phyloP scores from a whole-genome alignment of 106 monocot genomes.

The Apostasia shenzhenica region DNA sequence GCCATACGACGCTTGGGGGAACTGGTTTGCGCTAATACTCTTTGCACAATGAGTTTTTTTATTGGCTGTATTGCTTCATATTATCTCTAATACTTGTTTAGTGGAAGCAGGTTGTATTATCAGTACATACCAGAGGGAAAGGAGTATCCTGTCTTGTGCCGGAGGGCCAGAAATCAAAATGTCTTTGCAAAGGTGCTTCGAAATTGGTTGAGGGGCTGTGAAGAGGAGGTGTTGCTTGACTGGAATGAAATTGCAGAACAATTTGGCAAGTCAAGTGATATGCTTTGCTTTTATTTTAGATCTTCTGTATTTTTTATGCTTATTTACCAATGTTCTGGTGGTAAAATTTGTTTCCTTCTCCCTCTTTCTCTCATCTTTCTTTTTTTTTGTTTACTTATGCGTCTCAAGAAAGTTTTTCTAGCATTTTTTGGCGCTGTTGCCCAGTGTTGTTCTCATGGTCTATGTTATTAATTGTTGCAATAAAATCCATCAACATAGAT shows the following conservation, averaged over 20 bases:
- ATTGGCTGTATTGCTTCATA: not conserved
- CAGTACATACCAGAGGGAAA: constrained; percentile 83
- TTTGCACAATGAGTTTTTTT: not conserved
- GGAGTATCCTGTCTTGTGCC: constrained; percentile 87
- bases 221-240: constrained; percentile 67
- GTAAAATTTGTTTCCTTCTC: not conserved
- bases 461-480: not conserved
- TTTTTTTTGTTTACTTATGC: not conserved
- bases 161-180: constrained; percentile 27
- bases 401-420: not conserved
- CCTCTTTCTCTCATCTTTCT: not conserved
- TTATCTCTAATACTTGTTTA: constrained; percentile 9
- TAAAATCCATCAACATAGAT: too few species aligned
- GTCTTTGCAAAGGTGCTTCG: constrained; percentile 32
- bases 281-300: not conserved
- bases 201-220: constrained; percentile 28
- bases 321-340: too few species aligned
- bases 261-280: constrained; percentile 35
- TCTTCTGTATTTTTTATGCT: not conserved
- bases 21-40: constrained; percentile 38
- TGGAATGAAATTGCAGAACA: constrained; percentile 91
- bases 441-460: not conserved
- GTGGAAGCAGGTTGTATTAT: constrained; percentile 73
- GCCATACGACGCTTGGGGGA: constrained; percentile 65
- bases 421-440: not conserved